phyloP scores from a whole-genome alignment of 495 filamentous ascomycete genomes.

The Astrocystis sublimbata region DNA sequence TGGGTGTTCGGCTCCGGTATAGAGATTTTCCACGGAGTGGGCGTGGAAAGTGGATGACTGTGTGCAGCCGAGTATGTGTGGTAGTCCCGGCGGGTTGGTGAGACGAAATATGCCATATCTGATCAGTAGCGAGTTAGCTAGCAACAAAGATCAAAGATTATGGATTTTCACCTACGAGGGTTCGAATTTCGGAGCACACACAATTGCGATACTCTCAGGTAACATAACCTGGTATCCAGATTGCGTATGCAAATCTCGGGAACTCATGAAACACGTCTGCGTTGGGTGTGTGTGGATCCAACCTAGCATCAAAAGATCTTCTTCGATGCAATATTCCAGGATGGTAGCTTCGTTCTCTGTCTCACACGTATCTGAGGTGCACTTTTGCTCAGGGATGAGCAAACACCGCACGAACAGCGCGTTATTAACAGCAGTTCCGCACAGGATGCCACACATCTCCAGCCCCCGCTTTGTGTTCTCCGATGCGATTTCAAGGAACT shows the following conservation, averaged over 20 bases:
- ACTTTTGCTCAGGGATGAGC: conserved; percentile 86
- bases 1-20: conserved; percentile 74
- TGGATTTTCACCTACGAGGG: conserved; percentile 60
- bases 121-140: conserved; percentile 16
- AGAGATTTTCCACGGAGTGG: conserved; percentile 62
- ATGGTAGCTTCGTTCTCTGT: conserved; percentile 80
- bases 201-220: conserved; percentile 92
- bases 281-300: conserved; percentile 99
- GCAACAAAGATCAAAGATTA: background rate
- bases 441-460: conserved; percentile 93
- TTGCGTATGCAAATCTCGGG: conserved; percentile 89
- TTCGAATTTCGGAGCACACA: conserved; percentile 81
- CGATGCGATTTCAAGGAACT: conserved; percentile 70
- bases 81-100: conserved; percentile 87
- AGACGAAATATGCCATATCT: conserved; percentile 92
- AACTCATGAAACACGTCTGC: conserved; percentile 98
- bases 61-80: conserved; percentile 72
- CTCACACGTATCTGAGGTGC: conserved; percentile 91
- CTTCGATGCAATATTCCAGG: conserved; percentile 81
- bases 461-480: conserved; percentile 78
- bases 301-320: conserved; percentile 86
- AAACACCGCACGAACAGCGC: conserved; percentile 86
- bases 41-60: conserved; percentile 80
- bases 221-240: conserved; percentile 91
- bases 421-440: conserved; percentile 87